Percentiles rank a stretch among this genome's conserved stretches.
Evolutionary conservation across 2,329 filamentous ascomycete species (phyloP).

Genomic region (Ophiosphaerella narmari): DNA sequence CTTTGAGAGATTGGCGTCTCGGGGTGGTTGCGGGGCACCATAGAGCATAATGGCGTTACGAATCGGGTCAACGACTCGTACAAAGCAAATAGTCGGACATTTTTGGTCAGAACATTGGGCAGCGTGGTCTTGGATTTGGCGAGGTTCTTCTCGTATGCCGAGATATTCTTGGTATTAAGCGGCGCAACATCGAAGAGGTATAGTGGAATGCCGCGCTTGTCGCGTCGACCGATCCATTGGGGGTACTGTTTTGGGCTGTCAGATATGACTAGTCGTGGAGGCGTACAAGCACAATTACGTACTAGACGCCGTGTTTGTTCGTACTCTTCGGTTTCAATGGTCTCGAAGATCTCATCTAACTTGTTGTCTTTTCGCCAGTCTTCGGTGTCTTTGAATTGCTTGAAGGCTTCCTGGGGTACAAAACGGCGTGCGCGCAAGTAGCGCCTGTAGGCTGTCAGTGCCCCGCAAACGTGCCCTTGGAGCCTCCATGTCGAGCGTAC

Average conservation of each 20-base stretch:
- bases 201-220: slow-evolving; percentile 87
- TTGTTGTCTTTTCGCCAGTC: slow-evolving; percentile 82
- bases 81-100: slow-evolving; percentile 85
- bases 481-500: slow-evolving; percentile 50
- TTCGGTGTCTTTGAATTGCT: slow-evolving; percentile 86
- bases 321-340: slow-evolving; percentile 83
- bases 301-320: slow-evolving; percentile 79
- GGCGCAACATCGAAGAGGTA: slow-evolving; percentile 88
- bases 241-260: slow-evolving; percentile 67
- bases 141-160: slow-evolving; percentile 72
- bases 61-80: slow-evolving; percentile 94
- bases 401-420: slow-evolving; percentile 74
- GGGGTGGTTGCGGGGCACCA: slow-evolving; percentile 73
- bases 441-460: slow-evolving; percentile 61
- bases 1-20: slow-evolving; percentile 88
- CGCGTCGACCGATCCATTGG: slow-evolving; percentile 91
- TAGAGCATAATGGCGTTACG: slow-evolving; percentile 80
- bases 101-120: slow-evolving; percentile 71
- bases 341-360: slow-evolving; percentile 79
- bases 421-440: slow-evolving; percentile 87
- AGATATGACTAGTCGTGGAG: slow-evolving; percentile 11
- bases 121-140: slow-evolving; percentile 62
- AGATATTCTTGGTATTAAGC: slow-evolving; percentile 80
- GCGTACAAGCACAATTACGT: slow-evolving; percentile 25
- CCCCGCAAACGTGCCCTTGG: slow-evolving; percentile 15